These are phyloP conservation scores for Mortierella sp. DNA, from an alignment of 371 early-diverging fungal genomes.

Conservation along the genomic window DNA sequence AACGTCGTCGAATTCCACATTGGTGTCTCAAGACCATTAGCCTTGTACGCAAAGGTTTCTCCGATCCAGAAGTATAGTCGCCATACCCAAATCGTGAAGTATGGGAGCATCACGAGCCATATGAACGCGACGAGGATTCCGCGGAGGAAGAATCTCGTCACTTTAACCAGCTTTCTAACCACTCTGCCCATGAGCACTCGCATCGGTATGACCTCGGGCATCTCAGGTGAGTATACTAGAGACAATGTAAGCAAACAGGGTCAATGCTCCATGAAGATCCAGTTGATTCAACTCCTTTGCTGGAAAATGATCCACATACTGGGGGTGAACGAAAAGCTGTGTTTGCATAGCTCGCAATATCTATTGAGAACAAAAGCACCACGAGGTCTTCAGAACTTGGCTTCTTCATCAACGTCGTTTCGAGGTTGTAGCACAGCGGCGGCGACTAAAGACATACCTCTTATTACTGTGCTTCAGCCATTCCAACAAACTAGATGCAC, in stretches of 20 bases:
- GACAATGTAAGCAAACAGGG: too few species aligned
- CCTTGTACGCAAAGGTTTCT: conserved; percentile 59
- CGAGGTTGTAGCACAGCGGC: too few species aligned
- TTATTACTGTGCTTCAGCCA: conserved; percentile 91
- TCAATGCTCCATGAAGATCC: too few species aligned
- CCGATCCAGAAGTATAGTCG: conserved; percentile 83
- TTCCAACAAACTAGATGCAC: conserved; percentile 71
- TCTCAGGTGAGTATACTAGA: conserved; percentile 75
- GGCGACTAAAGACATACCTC: conserved; percentile 53
- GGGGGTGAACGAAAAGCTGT: conserved; percentile 86
- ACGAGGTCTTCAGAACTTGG: too few species aligned
- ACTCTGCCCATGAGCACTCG: conserved; percentile 61
- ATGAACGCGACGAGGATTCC: conserved; percentile 70
- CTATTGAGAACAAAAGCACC: conserved; percentile 32
- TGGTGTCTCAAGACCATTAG: conserved; percentile 51
- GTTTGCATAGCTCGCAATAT: conserved; percentile 92
- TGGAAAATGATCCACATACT: conserved; percentile 58
- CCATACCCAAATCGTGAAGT: conserved; percentile 85
- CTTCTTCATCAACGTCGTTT: too few species aligned
- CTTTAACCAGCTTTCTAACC: conserved; percentile 55
- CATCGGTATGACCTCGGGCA: conserved; percentile 76
- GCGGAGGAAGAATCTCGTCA: conserved; percentile 39
- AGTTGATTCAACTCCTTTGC: too few species aligned
- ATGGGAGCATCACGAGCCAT: conserved; percentile 90
- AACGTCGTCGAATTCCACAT: conserved; percentile 38